Evolutionary conservation across 2,329 filamentous ascomycete genomes (phyloP), one percentile per base, ranked within the genome.

Genomic region (Fusarium verrucosum): DNA sequence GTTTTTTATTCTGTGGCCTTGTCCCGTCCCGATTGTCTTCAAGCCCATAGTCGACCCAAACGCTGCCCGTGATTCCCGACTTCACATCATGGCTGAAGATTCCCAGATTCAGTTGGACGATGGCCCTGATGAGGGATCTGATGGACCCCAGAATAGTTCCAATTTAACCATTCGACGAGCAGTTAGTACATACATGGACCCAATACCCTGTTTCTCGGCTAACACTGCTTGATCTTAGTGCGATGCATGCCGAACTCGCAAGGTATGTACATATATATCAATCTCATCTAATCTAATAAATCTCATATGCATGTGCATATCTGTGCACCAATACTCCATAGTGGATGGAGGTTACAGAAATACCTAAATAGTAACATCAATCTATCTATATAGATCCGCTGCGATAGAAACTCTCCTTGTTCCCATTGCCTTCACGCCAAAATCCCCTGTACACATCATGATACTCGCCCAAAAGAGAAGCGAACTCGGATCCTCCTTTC

Each of bases 381-480:
- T 36, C 14, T 57, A 28, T 36, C 14, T 57, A 28, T 28, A 51
- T 58, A 75, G 73, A 75, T 78, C 43, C 75, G 76, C 11, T 78
- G 76, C 62, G 75, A 77, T 59, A 74, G 76, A 56, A 74, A 78
- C 45, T 72, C 66, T 3, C 76, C 76, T 3, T 78, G 76, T 32
- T 73, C 75, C 32, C 75, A 78, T 49, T 78, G 76, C 41, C 37
- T 73, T 3, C 72, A 76, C 43, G 74, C 75, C 56, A 76, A 76
- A 62, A 76, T 78, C 17, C 69, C 73, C n/a, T 78, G 76, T 37
- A 75, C 72, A 19, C 75, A 78, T 41, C 66, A 69, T 9, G 73
- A 73, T 35, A 57, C 62, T 40, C 71, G 69, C 16, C 74, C 75
- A 32, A 76, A 73, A 22, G 76, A 78, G 60, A 77, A 77, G 56